A percentile compares a stretch with the other conserved stretches of the same genome.
Conservation (phyloP, 495 filamentous ascomycete species). For the Penicillium paxilli region DNA sequence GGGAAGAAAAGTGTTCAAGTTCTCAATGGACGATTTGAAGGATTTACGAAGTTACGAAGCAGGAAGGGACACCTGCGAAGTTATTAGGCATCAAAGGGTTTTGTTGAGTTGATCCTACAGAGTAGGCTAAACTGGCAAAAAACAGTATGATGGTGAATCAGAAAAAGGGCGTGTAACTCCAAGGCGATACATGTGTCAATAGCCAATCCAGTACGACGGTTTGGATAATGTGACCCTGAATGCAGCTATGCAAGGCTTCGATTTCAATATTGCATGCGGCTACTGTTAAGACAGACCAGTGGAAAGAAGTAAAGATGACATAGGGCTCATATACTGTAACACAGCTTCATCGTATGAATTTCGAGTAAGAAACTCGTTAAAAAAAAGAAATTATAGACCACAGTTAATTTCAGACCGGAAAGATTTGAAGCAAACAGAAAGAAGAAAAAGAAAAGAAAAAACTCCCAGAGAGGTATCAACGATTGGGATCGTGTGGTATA, state of each 20-base stretch:
- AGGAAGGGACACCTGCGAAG: no score
- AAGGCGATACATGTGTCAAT: background rate
- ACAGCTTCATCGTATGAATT: background rate
- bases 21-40: no score
- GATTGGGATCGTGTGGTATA: conserved; percentile 29
- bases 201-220: background rate
- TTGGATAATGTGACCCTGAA: conserved; percentile 4
- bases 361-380: background rate
- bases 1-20: no score
- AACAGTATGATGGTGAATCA: background rate
- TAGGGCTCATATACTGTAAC: background rate
- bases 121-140: background rate
- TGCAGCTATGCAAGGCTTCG: conserved; percentile 4
- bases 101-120: background rate
- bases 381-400: background rate
- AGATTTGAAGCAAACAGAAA: background rate
- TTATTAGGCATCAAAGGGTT: background rate
- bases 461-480: conserved; percentile 21
- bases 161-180: background rate
- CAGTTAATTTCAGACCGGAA: background rate
- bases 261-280: conserved; percentile 4
- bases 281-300: background rate
- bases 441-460: conserved; percentile 7
- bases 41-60: no score
- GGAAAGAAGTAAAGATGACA: background rate